Evolutionary conservation across 106 monocot genomes (phyloP).

Genomic region (Apostasia ramifera): DNA sequence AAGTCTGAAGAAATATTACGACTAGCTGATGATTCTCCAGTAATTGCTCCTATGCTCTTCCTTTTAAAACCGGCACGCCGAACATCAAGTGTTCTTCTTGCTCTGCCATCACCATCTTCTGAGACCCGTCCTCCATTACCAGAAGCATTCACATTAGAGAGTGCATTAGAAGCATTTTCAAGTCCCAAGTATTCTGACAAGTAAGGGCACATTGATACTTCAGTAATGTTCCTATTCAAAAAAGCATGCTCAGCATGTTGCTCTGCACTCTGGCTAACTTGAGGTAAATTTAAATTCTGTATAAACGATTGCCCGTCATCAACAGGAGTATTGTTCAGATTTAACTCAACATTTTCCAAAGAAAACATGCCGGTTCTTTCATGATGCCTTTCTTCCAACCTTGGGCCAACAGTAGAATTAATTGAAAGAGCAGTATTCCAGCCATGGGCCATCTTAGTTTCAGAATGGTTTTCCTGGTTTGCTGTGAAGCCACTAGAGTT

Average conservation of each 20-base stretch:
- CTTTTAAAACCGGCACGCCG: constrained; percentile 52
- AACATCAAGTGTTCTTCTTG: constrained; percentile 46
- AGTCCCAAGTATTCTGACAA: constrained; percentile 14
- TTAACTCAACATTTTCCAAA: constrained; percentile 23
- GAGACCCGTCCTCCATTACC: constrained; percentile 9
- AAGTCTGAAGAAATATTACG: constrained; percentile 15
- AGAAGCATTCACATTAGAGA: constrained; percentile 15
- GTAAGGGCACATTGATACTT: constrained; percentile 15
- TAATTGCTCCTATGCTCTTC: constrained; percentile 62
- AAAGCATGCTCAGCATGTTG: constrained; percentile 1
- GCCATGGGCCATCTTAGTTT: constrained; percentile 22
- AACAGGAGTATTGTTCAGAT: constrained; percentile 33
- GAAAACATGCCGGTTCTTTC: constrained; percentile 25
- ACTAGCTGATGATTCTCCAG: constrained; percentile 49
- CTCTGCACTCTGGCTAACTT: constrained; percentile 14
- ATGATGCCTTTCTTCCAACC: constrained; percentile 18
- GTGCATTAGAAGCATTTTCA: constrained; percentile 18
- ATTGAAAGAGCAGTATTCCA: constrained; percentile 16
- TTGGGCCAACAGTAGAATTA: constrained; percentile 13
- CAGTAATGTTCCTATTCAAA: not conserved
- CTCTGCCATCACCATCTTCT: constrained; percentile 31
- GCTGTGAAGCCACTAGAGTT: constrained; percentile 17
- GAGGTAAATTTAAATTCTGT: constrained; percentile 10
- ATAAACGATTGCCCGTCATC: constrained; percentile 19
- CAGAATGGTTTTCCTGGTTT: constrained; percentile 18